Percentiles rank a stretch among this genome's conserved stretches.
phyloP scores from a whole-genome alignment of 192 early-diverging fungal species.

The Umbelopsis ramanniana region DNA sequence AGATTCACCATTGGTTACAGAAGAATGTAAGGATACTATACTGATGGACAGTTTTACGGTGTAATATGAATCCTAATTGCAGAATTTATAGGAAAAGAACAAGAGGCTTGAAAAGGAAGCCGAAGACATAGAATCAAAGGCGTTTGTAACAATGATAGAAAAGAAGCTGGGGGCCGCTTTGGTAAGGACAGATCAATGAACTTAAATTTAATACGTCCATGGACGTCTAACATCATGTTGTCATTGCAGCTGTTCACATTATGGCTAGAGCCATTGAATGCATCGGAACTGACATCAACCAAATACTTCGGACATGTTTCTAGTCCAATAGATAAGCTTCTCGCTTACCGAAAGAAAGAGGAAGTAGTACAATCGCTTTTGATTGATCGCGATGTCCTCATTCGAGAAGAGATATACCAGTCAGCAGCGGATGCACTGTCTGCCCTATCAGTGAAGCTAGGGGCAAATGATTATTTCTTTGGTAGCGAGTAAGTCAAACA shows the following conservation, averaged over 20 bases:
- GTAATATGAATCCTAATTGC: background rate
- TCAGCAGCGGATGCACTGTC: constrained; percentile 56
- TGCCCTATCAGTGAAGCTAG: constrained; percentile 55
- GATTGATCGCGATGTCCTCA: constrained; percentile 60
- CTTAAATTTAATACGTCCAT: too few species aligned
- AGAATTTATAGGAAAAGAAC: constrained; percentile 21
- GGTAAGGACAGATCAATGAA: constrained; percentile 38
- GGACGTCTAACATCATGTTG: background rate
- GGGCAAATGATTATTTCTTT: constrained; percentile 54
- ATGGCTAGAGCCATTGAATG: constrained; percentile 48
- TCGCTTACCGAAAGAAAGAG: constrained; percentile 36
- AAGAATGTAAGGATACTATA: constrained; percentile 40
- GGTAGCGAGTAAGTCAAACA: constrained; percentile 46
- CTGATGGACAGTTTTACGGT: background rate
- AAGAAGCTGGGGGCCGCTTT: constrained; percentile 57
- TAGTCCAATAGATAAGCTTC: constrained; percentile 37
- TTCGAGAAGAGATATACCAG: constrained; percentile 60
- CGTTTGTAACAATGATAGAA: constrained; percentile 54
- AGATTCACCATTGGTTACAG: constrained; percentile 55
- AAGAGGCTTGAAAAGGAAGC: constrained; percentile 23
- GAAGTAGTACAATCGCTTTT: constrained; percentile 54
- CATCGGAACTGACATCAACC: constrained; percentile 21
- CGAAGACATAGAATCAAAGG: constrained; percentile 47
- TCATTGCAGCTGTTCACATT: constrained; percentile 41
- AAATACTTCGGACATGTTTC: constrained; percentile 45